Evolutionary conservation across 768 basidiomycete genomes (phyloP), one percentile per base, ranked within the genome.

Genomic region (Amanita molliuscula): DNA sequence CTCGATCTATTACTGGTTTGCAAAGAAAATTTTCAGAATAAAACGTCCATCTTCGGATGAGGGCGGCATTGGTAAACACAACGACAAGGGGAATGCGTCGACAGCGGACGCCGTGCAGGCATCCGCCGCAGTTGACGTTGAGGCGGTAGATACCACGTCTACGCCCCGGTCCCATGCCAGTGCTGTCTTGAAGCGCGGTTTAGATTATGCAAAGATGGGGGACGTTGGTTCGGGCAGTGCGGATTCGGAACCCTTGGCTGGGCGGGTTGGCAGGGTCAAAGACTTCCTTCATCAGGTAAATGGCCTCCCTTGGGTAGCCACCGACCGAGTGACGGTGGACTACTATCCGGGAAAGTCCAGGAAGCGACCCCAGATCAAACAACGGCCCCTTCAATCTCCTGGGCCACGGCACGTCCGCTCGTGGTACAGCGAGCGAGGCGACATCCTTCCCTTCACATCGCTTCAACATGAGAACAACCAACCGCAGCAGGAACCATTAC

Each of bases 171-270:
- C 33, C 9, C 49, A 50, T 40, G 23, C 41, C 10, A 50, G 49
- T 36, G 31, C 49, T 21, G 33, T 15, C 23, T 73, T 71, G 3
- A 65, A 62, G 15, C 70, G 64, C 10, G 71, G 67, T 3, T 62
- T 73, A 0, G 74, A 76, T 52, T 77, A 76, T 54, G 72, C 67
- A 23, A 74, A 74, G 53, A 75, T 78, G 74, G 65, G 67, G 5
- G 64, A 69, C 1, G 66, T 67, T 2, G 62, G 70, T n/a, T 69
- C 70, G 6, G 65, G 68, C 4, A 63, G 60, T 0, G 66, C 72
- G 9, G 63, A 67, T 31, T 31, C 13, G 9, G 54, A 55, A 9
- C 66, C 68, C 2, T 52, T 70, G 16, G 57, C 56, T 52, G 57
- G 53, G n/a, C 70, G 61, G 16, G 41, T 72, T 20, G 51, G 62